Evolutionary conservation across 192 early-diverging fungal species (phyloP).

Genomic region (Backusella morwellensis): DNA sequence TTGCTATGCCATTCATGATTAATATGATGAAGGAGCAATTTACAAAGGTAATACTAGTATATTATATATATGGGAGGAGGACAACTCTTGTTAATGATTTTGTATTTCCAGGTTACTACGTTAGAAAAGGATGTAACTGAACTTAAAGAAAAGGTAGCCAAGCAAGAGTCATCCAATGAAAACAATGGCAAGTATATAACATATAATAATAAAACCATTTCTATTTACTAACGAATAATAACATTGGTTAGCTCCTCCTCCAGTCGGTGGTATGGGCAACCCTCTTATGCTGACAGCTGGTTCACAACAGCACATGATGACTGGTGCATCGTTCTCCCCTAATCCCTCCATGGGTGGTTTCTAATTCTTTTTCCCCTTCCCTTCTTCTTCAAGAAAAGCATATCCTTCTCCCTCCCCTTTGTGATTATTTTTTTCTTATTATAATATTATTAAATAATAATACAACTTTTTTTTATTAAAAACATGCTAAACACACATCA

Average conservation of each 20-base stretch:
- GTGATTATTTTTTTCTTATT: background rate
- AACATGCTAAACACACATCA: too few species aligned
- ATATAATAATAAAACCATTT: background rate
- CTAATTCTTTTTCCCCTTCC: background rate
- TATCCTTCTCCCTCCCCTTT: background rate
- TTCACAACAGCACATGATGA: conserved; percentile 34
- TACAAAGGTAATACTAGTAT: conserved; percentile 58
- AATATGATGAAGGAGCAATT: conserved; percentile 87
- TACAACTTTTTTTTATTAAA: background rate
- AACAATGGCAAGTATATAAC: conserved; percentile 16
- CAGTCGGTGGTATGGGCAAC: conserved; percentile 69
- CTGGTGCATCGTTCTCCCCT: conserved; percentile 11
- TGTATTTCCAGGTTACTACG: conserved; percentile 34
- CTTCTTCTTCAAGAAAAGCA: background rate
- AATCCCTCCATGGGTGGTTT: background rate
- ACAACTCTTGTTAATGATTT: background rate
- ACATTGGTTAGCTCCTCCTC: conserved; percentile 19
- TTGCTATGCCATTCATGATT: conserved; percentile 99
- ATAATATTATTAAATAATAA: background rate
- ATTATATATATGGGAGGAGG: too few species aligned
- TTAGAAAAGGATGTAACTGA: conserved; percentile 58
- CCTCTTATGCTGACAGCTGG: conserved; percentile 71
- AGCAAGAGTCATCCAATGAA: conserved; percentile 36
- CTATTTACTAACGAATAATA: background rate
- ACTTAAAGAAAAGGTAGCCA: conserved; percentile 55